These are phyloP conservation scores for Fraxinus ornus DNA, from an alignment of 305 asterid species.

Conservation along the genomic window DNA sequence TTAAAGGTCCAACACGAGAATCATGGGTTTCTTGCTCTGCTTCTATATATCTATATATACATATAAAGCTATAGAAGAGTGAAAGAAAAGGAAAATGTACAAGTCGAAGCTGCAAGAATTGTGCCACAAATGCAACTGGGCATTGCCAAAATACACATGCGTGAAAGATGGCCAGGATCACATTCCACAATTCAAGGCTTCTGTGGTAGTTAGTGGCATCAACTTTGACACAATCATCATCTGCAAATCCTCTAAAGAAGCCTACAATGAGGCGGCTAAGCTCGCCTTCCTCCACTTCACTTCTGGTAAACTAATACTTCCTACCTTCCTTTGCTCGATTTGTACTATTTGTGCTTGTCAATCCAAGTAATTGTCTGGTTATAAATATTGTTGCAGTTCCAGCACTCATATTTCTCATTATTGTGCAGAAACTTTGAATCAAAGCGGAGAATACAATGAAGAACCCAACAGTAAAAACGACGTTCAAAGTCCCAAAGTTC, in stretches of 20 bases:
- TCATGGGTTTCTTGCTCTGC: constrained; percentile 9
- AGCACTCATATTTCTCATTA: background rate
- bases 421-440: constrained; percentile 23
- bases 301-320: constrained; percentile 25
- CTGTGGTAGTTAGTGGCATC: constrained; percentile 42
- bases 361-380: background rate
- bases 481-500: constrained; percentile 12
- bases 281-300: constrained; percentile 46
- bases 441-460: background rate
- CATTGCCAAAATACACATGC: constrained; percentile 41
- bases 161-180: constrained; percentile 48
- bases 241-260: constrained; percentile 46
- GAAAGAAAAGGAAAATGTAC: constrained; percentile 31
- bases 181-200: constrained; percentile 51
- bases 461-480: background rate
- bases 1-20: constrained; percentile 8
- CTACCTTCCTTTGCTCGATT: background rate
- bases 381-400: background rate
- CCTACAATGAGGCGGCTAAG: constrained; percentile 48
- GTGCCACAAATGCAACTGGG: constrained; percentile 45
- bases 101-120: constrained; percentile 54
- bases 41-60: background rate
- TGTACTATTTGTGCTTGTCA: background rate
- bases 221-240: constrained; percentile 33
- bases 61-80: background rate